Evolutionary conservation across 2,329 filamentous ascomycete species (phyloP).

Genomic region (Cytospora piceae): DNA sequence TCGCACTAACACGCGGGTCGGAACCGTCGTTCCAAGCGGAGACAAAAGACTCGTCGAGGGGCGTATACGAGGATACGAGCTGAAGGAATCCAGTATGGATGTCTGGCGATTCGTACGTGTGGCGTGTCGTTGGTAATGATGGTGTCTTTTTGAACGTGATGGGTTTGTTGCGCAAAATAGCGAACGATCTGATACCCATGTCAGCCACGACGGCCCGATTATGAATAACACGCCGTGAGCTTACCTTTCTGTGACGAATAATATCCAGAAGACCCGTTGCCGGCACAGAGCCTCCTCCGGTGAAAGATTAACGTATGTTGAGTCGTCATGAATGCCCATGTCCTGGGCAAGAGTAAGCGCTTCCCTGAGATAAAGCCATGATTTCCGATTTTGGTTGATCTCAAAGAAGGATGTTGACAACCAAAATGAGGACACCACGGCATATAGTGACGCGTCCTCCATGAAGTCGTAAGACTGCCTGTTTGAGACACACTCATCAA

Average conservation of each 20-base stretch:
- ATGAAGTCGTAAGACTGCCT: slow-evolving; percentile 61
- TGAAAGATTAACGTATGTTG: slow-evolving; percentile 53
- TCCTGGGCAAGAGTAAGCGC: slow-evolving; percentile 63
- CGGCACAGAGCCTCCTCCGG: slow-evolving; percentile 57
- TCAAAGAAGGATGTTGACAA: slow-evolving; percentile 64
- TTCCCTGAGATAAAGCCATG: slow-evolving; percentile 65
- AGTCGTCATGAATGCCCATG: slow-evolving; percentile 61
- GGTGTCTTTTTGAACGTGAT: slow-evolving; percentile 65
- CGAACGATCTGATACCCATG: slow-evolving; percentile 49
- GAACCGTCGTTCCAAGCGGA: slow-evolving; percentile 65
- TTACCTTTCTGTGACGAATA: slow-evolving; percentile 65
- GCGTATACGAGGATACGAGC: slow-evolving; percentile 63
- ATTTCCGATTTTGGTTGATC: slow-evolving; percentile 63
- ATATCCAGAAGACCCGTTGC: slow-evolving; percentile 63
- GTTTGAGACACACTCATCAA: slow-evolving; percentile 61
- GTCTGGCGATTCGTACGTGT: slow-evolving; percentile 55
- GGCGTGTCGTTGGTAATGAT: slow-evolving; percentile 54
- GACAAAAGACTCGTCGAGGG: slow-evolving; percentile 66
- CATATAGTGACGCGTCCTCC: slow-evolving; percentile 56
- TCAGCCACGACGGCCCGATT: slow-evolving; percentile 36
- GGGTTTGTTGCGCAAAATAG: slow-evolving; percentile 65
- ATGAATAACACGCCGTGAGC: slow-evolving; percentile 11
- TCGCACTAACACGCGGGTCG: slow-evolving; percentile 40
- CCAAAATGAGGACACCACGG: slow-evolving; percentile 66
- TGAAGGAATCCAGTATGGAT: slow-evolving; percentile 63